Base-by-base conservation (phyloP, 176 grass and related monocot species). In the Carex cristatella region DNA sequence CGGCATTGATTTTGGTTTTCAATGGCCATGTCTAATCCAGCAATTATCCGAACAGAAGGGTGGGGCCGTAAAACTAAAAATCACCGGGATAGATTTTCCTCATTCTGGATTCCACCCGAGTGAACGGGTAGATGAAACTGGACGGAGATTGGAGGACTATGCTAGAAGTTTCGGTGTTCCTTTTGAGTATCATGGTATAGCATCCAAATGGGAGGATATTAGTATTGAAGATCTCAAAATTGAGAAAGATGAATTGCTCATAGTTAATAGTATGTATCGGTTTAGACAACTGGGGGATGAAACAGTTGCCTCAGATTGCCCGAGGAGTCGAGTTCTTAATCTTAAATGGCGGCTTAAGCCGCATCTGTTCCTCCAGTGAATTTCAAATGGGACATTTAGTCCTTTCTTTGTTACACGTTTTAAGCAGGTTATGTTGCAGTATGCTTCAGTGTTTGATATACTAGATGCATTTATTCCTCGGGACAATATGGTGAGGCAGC, bases 351-450 rank as follows among this genome's bases (percentile, higher is more conserved):
- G 42, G 76, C 58, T 87, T 53, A 87, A 70, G 16, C 85, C 85
- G 10, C 77, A 69, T 87, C 23, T 81, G 48, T 87, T 87, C 61
- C 71, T 87, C 23, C 62, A 87, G 40, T 77, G 77, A 69, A 44
- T 87, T 37, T 78, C 81, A 16, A 81, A 87, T 61, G 49, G 85
- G 66, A 70, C 77, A 7, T 69, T 80, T 58, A 87, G 85, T 81
- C 77, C 85, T 46, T 87, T 87, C 77, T 87, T 87, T 5, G 38
- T 87, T 2, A 87, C 85, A 44, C 76, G 85, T 63, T 87, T 87
- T 68, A 78, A 80, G 4, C 77, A 87, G 62, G 85, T 56, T 30
- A 56, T 87, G 49, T 69, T 60, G 13, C 85, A 69, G 32, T 81
- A 81, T 46, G 65, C 59, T 1, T 35, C 77, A 4, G 42, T 87